A percentile compares a stretch with the other conserved stretches of the same genome.
Evolutionary conservation across 2,329 filamentous ascomycete species (phyloP).

Genomic region (Aspergillus pseudoglaucus): DNA sequence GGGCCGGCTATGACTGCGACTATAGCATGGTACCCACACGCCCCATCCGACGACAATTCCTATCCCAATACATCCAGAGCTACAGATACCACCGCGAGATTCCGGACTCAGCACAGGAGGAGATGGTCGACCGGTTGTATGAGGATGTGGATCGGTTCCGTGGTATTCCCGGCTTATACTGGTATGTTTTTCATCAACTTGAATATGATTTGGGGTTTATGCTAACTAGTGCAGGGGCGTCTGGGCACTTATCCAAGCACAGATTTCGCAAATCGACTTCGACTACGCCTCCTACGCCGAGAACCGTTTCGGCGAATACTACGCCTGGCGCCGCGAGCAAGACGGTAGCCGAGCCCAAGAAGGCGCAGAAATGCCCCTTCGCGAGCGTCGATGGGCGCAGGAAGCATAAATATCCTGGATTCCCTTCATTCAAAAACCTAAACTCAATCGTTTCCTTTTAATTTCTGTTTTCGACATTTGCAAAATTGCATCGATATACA

Average conservation of each 20-base stretch:
- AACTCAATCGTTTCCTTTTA: background rate
- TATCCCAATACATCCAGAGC: constrained; percentile 71
- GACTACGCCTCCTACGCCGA: constrained; percentile 93
- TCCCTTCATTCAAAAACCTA: background rate
- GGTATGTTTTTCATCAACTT: constrained; percentile 28
- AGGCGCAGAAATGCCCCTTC: constrained; percentile 58
- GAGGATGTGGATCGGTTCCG: constrained; percentile 80
- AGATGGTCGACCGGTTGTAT: constrained; percentile 63
- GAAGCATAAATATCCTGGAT: constrained; percentile 27
- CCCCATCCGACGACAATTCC: constrained; percentile 69
- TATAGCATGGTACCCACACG: constrained; percentile 74
- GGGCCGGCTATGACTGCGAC: constrained; percentile 95
- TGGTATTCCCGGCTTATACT: constrained; percentile 81
- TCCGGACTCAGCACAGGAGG: constrained; percentile 42
- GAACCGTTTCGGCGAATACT: constrained; percentile 80
- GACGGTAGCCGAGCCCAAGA: constrained; percentile 54
- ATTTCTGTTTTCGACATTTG: background rate
- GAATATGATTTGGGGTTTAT: background rate
- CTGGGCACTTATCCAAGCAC: constrained; percentile 91
- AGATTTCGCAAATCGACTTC: constrained; percentile 92
- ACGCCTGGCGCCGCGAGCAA: constrained; percentile 74
- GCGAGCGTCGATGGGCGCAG: constrained; percentile 75
- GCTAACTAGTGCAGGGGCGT: constrained; percentile 65
- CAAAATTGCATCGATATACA: background rate
- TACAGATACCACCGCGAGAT: constrained; percentile 54